Base-by-base conservation (phyloP, 2,329 filamentous ascomycete genomes). In the Podosphaera fusca region DNA sequence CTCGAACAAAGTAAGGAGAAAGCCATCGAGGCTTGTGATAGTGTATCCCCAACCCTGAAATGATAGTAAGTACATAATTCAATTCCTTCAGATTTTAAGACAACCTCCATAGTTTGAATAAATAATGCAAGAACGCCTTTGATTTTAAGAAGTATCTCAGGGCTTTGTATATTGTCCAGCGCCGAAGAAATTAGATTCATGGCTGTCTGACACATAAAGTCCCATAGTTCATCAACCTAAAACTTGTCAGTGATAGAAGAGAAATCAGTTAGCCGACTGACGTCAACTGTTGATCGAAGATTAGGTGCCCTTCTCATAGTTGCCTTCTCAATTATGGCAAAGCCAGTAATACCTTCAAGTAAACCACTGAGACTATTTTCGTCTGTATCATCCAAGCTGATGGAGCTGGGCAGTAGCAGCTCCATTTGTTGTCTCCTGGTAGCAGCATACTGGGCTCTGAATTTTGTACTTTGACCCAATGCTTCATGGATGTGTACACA, bases 401-500 rank as follows among this genome's bases (percentile, higher is more conserved):
- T 77, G 1, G 81, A 80, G 54, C 75, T 75, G 0, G 90, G 89
- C 45, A 96, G 74, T 6, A 96, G 73, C 5, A 98, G 72, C 55
- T 98, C 92, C 64, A 95, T 96, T 68, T 98, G 92, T 61, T 85
- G 82, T 61, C 88, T 78, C 62, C 92, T 79, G 42, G 90, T 96
- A 6, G 85, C 83, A n/a, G 87, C 85, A 71, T 98, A 98, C 66
- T 95, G 89, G 29, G 81, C 75, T 56, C 86, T 81, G 67, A 98
- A 96, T 64, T 85, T 90, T 58, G 96, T 92, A 62, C 81, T 88
- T 68, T 95, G 87, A 0, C 89, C 88, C 1, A 98, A 75, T 1
- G 92, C 92, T 65, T 95, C 87, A 65, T 98, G 89, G 58, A 98
- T 98, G 68, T 98, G 92, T 60, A 96, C 72, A 57, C 88, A 94